Conservation (phyloP, 106 monocot species). For the Acorus gramineus region DNA sequence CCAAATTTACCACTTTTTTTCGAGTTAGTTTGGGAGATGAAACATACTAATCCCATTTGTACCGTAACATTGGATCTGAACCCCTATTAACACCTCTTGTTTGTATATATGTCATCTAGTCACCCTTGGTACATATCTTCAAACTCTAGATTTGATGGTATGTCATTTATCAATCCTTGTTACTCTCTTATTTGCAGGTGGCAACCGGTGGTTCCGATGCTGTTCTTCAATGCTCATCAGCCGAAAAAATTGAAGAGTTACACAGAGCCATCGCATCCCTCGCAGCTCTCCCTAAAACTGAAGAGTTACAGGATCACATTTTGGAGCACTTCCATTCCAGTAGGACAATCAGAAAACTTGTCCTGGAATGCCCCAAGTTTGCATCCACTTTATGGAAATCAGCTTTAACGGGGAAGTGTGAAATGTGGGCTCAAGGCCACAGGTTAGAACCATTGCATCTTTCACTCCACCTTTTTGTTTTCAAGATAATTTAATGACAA, state of each 20-base stretch:
- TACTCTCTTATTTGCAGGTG: slow-evolving; percentile 30
- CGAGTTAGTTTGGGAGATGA: too few relatives aligned
- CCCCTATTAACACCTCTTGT: too few relatives aligned
- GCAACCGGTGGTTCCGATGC: slow-evolving; percentile 53
- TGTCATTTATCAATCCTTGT: background rate
- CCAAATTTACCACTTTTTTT: too few relatives aligned
- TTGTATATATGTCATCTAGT: too few relatives aligned
- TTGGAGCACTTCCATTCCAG: slow-evolving; percentile 83
- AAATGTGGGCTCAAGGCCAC: slow-evolving; percentile 84
- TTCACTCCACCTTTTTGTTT: background rate
- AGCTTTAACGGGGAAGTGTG: slow-evolving; percentile 59
- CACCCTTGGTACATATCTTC: too few relatives aligned
- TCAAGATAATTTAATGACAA: background rate
- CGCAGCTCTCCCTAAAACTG: slow-evolving; percentile 42
- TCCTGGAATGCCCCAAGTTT: slow-evolving; percentile 56
- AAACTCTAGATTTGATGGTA: too few relatives aligned
- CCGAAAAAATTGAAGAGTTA: slow-evolving; percentile 34
- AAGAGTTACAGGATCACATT: slow-evolving; percentile 53
- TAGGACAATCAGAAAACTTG: slow-evolving; percentile 68
- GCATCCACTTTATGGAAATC: slow-evolving; percentile 58
- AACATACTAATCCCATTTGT: too few relatives aligned
- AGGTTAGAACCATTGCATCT: slow-evolving; percentile 27
- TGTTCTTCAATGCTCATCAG: slow-evolving; percentile 31
- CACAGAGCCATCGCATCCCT: slow-evolving; percentile 64
- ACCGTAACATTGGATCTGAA: too few relatives aligned